Conservation (phyloP, 345 rosid genomes). For the Anastatica hierochuntica region DNA sequence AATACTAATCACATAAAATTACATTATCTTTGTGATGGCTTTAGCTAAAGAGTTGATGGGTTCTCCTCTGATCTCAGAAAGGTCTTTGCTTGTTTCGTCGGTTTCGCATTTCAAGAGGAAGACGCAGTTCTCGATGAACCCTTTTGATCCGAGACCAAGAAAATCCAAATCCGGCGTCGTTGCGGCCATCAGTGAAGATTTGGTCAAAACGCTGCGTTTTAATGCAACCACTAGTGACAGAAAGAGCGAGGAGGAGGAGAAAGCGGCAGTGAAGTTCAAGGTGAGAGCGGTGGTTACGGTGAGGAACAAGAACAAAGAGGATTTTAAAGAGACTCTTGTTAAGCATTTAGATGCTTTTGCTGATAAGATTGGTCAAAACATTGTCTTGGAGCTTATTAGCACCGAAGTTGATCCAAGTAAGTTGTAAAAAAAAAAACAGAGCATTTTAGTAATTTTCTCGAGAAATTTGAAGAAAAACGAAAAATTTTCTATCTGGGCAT, state of each 20-base stretch:
- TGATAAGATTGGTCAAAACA: constrained; percentile 73
- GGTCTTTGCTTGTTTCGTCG: constrained; percentile 20
- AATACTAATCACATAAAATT: background rate
- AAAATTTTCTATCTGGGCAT: background rate
- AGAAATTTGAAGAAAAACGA: no score
- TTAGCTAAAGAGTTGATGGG: constrained; percentile 60
- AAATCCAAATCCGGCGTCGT: constrained; percentile 9
- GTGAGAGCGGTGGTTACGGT: constrained; percentile 71
- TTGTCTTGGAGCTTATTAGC: constrained; percentile 76
- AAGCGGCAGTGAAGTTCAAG: constrained; percentile 43
- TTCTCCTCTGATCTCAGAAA: constrained; percentile 27
- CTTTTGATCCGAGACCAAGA: constrained; percentile 18
- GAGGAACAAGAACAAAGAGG: constrained; percentile 74
- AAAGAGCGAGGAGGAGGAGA: constrained; percentile 25
- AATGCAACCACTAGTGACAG: background rate
- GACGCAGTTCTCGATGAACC: constrained; percentile 16
- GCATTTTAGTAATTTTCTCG: no score
- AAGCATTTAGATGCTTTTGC: constrained; percentile 65
- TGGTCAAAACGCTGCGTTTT: constrained; percentile 34
- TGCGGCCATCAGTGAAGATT: constrained; percentile 66
- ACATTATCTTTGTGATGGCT: constrained; percentile 32
- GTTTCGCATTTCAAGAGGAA: constrained; percentile 17
- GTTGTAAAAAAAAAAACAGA: no score
- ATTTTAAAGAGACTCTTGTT: constrained; percentile 57
- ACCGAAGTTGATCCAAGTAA: constrained; percentile 84